These are phyloP conservation scores for Cercospora beticola DNA, from an alignment of 2,329 filamentous ascomycete genomes.

Conservation along the genomic window DNA sequence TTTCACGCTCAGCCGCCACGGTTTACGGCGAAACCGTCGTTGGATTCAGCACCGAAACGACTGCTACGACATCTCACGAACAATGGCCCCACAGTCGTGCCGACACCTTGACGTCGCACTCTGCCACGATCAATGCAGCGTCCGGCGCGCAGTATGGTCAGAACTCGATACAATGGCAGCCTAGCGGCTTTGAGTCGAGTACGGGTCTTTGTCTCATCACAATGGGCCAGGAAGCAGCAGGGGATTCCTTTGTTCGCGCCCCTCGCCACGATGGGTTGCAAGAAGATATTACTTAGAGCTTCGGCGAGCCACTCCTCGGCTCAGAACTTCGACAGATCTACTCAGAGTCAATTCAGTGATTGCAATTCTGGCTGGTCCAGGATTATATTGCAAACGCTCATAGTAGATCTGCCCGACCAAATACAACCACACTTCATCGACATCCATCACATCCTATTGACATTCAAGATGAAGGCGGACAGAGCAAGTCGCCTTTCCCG, in stretches of 20 bases:
- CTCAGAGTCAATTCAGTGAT: neutral
- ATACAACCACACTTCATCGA: neutral
- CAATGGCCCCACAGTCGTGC: neutral
- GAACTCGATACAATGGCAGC: neutral
- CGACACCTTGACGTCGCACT: neutral
- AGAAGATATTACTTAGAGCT: neutral
- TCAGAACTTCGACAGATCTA: neutral
- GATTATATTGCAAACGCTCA: neutral
- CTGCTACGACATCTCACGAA: neutral
- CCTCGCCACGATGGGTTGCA: neutral
- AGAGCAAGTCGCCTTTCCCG: neutral
- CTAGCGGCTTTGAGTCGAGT: neutral
- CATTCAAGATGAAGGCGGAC: neutral
- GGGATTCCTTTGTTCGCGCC: neutral
- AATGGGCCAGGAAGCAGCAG: neutral
- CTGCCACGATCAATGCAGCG: neutral
- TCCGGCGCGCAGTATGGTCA: neutral
- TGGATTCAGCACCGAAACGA: neutral
- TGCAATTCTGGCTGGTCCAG: constrained; percentile 1
- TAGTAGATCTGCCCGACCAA: neutral
- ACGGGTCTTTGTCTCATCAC: neutral
- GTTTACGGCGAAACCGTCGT: neutral
- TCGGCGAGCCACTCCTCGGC: neutral
- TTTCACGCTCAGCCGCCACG: neutral
- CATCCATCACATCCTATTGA: neutral